Base-by-base conservation (phyloP, 2,329 filamentous ascomycete genomes). In the Colletotrichum lindemuthianum region DNA sequence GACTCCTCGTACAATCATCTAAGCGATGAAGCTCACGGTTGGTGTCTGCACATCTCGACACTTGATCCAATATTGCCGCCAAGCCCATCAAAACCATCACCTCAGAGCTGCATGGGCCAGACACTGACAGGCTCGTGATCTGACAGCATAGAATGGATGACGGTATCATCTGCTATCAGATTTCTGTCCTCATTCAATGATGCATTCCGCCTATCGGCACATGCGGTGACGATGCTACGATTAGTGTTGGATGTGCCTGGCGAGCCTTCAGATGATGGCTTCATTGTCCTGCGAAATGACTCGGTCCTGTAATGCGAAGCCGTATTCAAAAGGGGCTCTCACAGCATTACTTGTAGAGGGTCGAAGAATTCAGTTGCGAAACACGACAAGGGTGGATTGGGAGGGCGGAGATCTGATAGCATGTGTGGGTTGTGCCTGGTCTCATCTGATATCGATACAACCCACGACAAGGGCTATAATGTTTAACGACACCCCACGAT, bases 371-470 rank as follows among this genome's bases (percentile, higher is more conserved):
- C 34, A 39, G 43, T 16, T 9, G 39, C 55, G 55, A 58, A 50
- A 43, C 6, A 50, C 24, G 24, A 24, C 24, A 24, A 24, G 51
- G 47, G n/a, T n/a, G n/a, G n/a, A n/a, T n/a, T n/a, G n/a, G n/a
- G n/a, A n/a, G 33, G 32, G 8, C 12, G 32, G 16, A 40, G 36
- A 41, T 48, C 16, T 15, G 45, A 55, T 45, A 11, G 36, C 32
- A 24, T n/a, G 24, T 43, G 15, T 43, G 55, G 49, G 48, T 54
- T 37, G 60, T 59, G 47, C 39, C 44, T 51, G 57, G 60, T 60
- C 60, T 64, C 60, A 60, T 64, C 60, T 55, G 57, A 64, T 49
- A 13, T 16, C 47, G 60, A 64, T 60, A 60, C 60, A 16, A 16
- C 33, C 37, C 39, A 15, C 50, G 39, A 50, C 57, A 45, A 54